Evolutionary conservation across 2,329 filamentous ascomycete species (phyloP).

Genomic region (Colletotrichum spaethianum): DNA sequence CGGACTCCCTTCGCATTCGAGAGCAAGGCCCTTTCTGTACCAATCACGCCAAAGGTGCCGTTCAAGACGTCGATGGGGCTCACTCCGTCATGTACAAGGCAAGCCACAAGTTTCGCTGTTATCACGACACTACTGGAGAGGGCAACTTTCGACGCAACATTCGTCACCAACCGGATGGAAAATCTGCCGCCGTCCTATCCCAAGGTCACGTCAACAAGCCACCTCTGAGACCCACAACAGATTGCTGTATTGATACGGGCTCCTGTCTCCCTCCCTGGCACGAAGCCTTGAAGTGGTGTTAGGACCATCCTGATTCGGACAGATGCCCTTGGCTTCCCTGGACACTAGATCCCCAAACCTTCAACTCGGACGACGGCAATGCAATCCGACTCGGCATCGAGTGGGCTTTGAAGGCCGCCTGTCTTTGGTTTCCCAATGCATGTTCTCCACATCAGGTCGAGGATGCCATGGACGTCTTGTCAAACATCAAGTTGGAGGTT

Average conservation of each 20-base stretch:
- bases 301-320: not conserved
- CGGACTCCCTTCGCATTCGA: not conserved
- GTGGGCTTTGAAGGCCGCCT: not conserved
- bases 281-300: not conserved
- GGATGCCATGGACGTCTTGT: not conserved
- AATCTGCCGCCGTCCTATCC: not conserved
- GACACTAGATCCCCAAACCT: not conserved
- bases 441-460: not conserved
- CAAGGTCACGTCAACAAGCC: not conserved
- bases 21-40: not conserved
- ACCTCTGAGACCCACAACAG: not conserved
- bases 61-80: not conserved
- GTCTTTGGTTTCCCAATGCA: not conserved
- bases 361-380: not conserved
- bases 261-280: not conserved
- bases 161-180: not conserved
- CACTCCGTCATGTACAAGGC: not conserved
- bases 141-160: not conserved
- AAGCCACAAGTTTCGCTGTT: not conserved
- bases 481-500: not conserved
- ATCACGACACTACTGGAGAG: not conserved
- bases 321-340: conserved; percentile 16
- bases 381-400: not conserved
- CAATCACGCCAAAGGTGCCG: not conserved
- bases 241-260: not conserved